phyloP scores from a whole-genome alignment of 139 green algal genomes.

The Tetradesmus obliquus region DNA sequence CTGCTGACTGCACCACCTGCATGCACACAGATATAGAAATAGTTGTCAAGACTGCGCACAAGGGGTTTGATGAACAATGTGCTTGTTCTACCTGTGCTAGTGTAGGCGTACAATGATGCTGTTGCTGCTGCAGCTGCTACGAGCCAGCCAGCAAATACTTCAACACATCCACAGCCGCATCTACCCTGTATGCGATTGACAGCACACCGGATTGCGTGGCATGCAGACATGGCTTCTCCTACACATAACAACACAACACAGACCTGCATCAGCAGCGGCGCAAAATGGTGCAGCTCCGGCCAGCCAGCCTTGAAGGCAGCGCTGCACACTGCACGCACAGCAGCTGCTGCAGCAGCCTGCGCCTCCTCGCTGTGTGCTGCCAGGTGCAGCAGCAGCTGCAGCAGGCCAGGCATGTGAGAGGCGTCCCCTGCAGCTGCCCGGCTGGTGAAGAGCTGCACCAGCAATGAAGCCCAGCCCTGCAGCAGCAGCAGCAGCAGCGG shows the following conservation, averaged over 20 bases:
- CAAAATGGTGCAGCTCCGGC: background rate
- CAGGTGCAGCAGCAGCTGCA: conserved; percentile 24
- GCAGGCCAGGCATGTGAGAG: background rate
- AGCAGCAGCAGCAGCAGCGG: background rate
- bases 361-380: background rate
- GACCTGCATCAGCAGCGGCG: conserved; percentile 18
- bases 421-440: background rate
- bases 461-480: conserved; percentile 13
- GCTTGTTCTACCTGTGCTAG: no score
- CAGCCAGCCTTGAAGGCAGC: background rate
- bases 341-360: background rate
- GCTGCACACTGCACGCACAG: background rate
- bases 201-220: no score
- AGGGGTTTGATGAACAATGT: no score
- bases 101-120: background rate
- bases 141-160: no score
- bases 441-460: background rate
- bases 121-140: background rate
- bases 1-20: conserved; percentile 15
- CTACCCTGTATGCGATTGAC: no score
- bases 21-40: background rate
- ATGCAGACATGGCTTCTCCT: no score
- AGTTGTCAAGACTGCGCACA: no score
- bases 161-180: no score
- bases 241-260: no score